Evolutionary conservation across 768 basidiomycete species (phyloP), one percentile per base, ranked within the genome.

Genomic region (Leucosporidium yakuticum): DNA sequence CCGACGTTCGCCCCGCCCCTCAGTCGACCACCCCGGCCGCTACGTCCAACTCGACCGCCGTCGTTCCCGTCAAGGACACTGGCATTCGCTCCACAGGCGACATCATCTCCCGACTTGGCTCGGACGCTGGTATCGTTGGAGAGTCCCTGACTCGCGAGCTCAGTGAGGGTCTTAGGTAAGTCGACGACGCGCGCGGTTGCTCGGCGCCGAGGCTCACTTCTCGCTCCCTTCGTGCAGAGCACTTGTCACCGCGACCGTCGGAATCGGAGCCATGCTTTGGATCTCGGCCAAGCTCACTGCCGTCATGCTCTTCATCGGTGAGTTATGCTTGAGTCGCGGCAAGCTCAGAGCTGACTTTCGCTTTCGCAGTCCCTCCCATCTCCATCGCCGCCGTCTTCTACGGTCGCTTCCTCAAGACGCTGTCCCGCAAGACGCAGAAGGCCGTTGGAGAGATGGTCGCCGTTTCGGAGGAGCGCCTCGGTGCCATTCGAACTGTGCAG

Each of bases 241-340:
- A 0, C 78, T 92, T 44, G 90, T 97, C 44, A 94, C 95, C 83
- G 90, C 92, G 39, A 86, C 88, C n/a, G 93, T 92, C 73, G 95
- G 95, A 89, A 92, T 97, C 70, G 91, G 89, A 56, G 90, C 91
- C 51, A 99, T 97, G 95, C 86, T 97, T 74, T 94, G 88, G 79
- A 84, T 95, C 63, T 94, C 89, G 19, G 66, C 80, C 4, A 60
- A 60, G 51, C 80, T 99, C 67, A 98, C 95, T 0, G 77, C 88
- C 63, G 81, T 97, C 71, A 98, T 99, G 95, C 84, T 99, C 61
- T 85, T 87, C 47, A 86, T 97, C 39, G 39, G 93, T 97, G 23
- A 34, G 59, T 54, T 48, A 3, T 15, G 14, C 7, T 15, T 3
- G 39, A 8, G 8, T 3, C 39, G 17, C 17, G 2, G 3, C 39